Conservation (phyloP, 2,329 filamentous ascomycete species). For the Penicillium thymicola region DNA sequence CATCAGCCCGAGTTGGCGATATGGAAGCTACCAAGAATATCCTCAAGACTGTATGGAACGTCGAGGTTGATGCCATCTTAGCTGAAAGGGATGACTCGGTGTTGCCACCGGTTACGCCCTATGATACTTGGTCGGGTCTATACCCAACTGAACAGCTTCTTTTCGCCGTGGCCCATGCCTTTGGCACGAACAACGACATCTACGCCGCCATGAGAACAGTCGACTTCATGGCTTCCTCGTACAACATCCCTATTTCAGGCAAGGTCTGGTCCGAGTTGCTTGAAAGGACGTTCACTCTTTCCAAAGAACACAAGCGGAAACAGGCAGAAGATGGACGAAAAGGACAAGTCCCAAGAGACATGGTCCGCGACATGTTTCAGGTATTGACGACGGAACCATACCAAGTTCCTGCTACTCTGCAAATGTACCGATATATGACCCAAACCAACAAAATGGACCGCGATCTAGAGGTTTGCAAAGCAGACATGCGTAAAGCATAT, state of each 20-base stretch:
- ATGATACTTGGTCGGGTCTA: slow-evolving; percentile 52
- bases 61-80: slow-evolving; percentile 48
- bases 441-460: slow-evolving; percentile 26
- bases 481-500: slow-evolving; percentile 31
- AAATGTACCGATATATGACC: slow-evolving; percentile 48
- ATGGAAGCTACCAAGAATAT: slow-evolving; percentile 46
- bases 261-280: slow-evolving; percentile 65
- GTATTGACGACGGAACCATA: slow-evolving; percentile 60
- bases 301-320: slow-evolving; percentile 28
- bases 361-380: slow-evolving; percentile 56
- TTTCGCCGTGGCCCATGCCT: slow-evolving; percentile 64
- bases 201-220: slow-evolving; percentile 57
- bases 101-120: slow-evolving; percentile 37
- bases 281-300: slow-evolving; percentile 62
- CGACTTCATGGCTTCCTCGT: slow-evolving; percentile 60
- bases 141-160: slow-evolving; percentile 60
- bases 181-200: slow-evolving; percentile 64
- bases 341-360: slow-evolving; percentile 39
- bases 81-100: slow-evolving; percentile 30
- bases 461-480: slow-evolving; percentile 22
- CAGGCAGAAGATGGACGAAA: slow-evolving; percentile 7
- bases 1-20: slow-evolving; percentile 53
- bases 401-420: slow-evolving; percentile 55
- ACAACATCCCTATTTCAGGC: slow-evolving; percentile 55
- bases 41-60: slow-evolving; percentile 53